Evolutionary conservation across 208 protist genomes (phyloP), one percentile per base, ranked within the genome.

Genomic region (Trypanosoma brucei): DNA sequence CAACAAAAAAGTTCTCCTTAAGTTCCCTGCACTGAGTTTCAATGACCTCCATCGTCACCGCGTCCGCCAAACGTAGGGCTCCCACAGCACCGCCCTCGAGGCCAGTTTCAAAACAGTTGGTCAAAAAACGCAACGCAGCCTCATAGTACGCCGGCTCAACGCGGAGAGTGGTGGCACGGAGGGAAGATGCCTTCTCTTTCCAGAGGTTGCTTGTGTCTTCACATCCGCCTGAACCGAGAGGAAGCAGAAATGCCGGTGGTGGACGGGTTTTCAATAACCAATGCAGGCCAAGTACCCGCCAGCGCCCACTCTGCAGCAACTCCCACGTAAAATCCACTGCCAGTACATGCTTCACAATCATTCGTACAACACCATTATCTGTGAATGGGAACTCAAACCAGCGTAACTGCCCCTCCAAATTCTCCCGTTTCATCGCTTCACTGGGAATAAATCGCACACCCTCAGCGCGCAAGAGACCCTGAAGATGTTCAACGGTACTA

Each of bases 291-390:
- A 89, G 55, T 54, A 89, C 55, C 1, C 44, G 35, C 83, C 86
- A 92, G 31, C 64, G 55, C 2, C 51, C 56, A 7, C 68, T 54
- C 37, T 33, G 39, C 33, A 76, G n/a, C 1, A 53, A 50, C 53
- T 88, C 70, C 65, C 84, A 92, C 35, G 80, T 88, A 53, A 92
- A 51, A 46, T 92, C 83, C 50, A 89, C 9, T 9, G 72, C 70
- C 11, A 92, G 74, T 3, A 68, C 76, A 11, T 79, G 66, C 58
- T 86, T 79, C 8, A 92, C 59, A 33, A 70, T 54, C 5, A 92
- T 54, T 0, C 81, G 77, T 45, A 92, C 60, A 13, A 89, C 66
- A 2, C 86, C 86, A 14, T 38, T 49, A 13, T 76, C 53, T n/a
- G 54, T 57, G 42, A 42, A 46, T 8, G 72, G 60, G 46, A 78